These are phyloP conservation scores for Prunus yedoensis DNA, from an alignment of 331 rosid genomes.

Conservation along the genomic window DNA sequence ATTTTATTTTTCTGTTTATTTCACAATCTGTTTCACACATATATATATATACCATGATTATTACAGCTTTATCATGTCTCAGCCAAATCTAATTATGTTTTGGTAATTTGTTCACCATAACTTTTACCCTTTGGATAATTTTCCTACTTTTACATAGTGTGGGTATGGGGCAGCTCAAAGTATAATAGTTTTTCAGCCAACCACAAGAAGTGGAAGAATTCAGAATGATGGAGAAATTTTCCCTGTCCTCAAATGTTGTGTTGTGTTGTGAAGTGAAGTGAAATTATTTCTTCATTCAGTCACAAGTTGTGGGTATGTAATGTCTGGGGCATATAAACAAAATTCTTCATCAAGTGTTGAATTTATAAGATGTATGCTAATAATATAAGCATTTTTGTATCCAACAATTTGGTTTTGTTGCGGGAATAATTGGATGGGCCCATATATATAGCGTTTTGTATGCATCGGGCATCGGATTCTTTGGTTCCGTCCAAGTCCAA, in stretches of 20 bases:
- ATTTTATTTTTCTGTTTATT: neutral
- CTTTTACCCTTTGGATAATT: neutral
- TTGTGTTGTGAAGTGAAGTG: no score
- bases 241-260: neutral
- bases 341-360: no score
- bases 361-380: no score
- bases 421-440: slow-evolving; percentile 16
- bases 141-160: neutral
- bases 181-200: no score
- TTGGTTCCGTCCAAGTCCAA: slow-evolving; percentile 9
- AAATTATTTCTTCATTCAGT: neutral
- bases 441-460: no score
- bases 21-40: neutral
- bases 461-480: slow-evolving; percentile 18
- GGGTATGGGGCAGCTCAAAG: no score
- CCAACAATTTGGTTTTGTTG: neutral
- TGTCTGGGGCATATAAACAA: neutral
- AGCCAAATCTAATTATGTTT: neutral
- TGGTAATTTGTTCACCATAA: neutral
- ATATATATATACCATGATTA: neutral
- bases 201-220: neutral
- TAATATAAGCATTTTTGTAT: neutral
- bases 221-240: neutral
- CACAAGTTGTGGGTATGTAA: neutral
- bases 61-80: neutral